Conservation (phyloP, 768 basidiomycete genomes). For the Boletus sp. region DNA sequence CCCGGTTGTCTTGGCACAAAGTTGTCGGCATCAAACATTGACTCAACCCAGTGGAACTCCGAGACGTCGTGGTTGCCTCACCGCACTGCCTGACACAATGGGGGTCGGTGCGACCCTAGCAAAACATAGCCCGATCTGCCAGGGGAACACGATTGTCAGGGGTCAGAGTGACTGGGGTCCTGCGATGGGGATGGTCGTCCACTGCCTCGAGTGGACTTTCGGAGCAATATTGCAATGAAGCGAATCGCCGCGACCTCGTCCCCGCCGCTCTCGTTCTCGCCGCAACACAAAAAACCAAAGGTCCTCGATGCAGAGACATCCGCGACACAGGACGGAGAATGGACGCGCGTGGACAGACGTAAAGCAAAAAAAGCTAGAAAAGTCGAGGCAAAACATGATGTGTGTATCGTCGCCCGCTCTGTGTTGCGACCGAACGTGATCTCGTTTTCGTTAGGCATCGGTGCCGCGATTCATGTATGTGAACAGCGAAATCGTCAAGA, state of each 20-base stretch:
- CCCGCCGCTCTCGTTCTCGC: conserved; percentile 16
- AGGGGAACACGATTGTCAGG: too few species aligned
- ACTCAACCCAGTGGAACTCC: too few species aligned
- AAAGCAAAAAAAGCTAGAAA: conserved; percentile 71
- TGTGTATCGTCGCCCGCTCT: conserved; percentile 37
- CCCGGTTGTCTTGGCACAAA: too few species aligned
- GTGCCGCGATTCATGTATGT: conserved; percentile 79
- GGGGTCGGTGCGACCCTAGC: too few species aligned
- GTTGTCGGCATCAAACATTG: too few species aligned
- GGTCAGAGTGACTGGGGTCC: conserved; percentile 3
- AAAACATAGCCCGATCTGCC: too few species aligned
- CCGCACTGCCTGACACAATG: too few species aligned
- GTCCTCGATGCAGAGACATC: conserved; percentile 10
- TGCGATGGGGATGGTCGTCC: too few species aligned
- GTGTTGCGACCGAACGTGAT: not conserved
- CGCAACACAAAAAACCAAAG: conserved; percentile 42
- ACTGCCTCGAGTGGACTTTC: not conserved
- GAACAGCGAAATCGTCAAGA: conserved; percentile 68
- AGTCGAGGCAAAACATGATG: conserved; percentile 55
- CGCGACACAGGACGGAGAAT: conserved; percentile 37
- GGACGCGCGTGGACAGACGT: conserved; percentile 72
- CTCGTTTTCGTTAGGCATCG: conserved; percentile 8
- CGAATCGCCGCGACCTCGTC: conserved; percentile 18
- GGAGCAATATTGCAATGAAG: conserved; percentile 25
- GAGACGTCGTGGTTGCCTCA: not conserved